These are phyloP conservation scores for Trichosporon faecale DNA, from an alignment of 1,284 basidiomycete species.

Conservation along the genomic window DNA sequence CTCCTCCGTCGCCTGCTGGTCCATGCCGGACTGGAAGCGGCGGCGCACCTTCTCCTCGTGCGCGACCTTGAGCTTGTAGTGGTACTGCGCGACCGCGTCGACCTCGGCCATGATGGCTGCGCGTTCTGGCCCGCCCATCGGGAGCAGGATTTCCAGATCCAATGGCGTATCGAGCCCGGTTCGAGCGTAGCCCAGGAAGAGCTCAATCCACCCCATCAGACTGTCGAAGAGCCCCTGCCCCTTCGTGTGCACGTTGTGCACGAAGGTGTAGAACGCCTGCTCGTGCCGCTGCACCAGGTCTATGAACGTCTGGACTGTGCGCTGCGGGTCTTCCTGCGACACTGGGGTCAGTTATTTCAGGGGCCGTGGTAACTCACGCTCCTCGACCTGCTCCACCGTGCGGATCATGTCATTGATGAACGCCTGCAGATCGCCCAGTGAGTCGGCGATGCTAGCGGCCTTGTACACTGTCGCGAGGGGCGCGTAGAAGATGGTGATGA, in stretches of 20 bases:
- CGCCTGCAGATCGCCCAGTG: slow-evolving; percentile 82
- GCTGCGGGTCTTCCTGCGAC: slow-evolving; percentile 74
- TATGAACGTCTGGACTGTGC: slow-evolving; percentile 90
- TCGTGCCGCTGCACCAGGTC: slow-evolving; percentile 92
- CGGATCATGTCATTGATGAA: slow-evolving; percentile 95
- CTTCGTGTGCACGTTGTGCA: slow-evolving; percentile 98
- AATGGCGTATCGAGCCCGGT: slow-evolving; percentile 69
- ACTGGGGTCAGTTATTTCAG: slow-evolving; percentile 56
- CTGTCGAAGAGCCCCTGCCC: slow-evolving; percentile 90
- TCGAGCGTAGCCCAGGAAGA: slow-evolving; percentile 87
- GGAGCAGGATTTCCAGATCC: slow-evolving; percentile 81
- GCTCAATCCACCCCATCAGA: slow-evolving; percentile 95
- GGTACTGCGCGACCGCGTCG: slow-evolving; percentile 80
- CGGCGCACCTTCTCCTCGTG: slow-evolving; percentile 83
- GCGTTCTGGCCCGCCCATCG: slow-evolving; percentile 71
- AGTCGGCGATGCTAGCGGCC: slow-evolving; percentile 95
- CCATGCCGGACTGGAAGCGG: slow-evolving; percentile 60
- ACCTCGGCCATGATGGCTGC: slow-evolving; percentile 74
- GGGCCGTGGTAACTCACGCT: slow-evolving; percentile 61
- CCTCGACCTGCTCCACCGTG: slow-evolving; percentile 89
- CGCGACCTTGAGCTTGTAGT: slow-evolving; percentile 84
- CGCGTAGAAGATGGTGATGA: slow-evolving; percentile 98
- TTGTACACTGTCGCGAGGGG: slow-evolving; percentile 98
- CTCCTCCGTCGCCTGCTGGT: slow-evolving; percentile 69
- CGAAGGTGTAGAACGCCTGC: slow-evolving; percentile 91